These are phyloP conservation scores for Vicia villosa DNA, from an alignment of 306 rosid genomes.

Conservation along the genomic window DNA sequence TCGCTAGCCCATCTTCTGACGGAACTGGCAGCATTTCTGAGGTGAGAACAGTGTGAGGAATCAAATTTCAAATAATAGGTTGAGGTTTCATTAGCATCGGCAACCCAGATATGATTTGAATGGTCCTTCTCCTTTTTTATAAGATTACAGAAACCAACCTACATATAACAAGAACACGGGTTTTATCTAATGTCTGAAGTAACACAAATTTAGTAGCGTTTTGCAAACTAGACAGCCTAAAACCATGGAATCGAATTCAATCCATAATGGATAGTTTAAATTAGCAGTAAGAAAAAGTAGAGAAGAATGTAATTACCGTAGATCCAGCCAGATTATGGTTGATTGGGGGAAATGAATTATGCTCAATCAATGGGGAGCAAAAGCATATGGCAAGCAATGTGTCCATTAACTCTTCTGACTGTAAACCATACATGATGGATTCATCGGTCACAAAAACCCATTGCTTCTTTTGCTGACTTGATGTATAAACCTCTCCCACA, in stretches of 20 bases:
- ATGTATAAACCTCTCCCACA: constrained; percentile 66
- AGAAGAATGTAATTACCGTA: constrained; percentile 48
- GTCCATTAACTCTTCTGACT: constrained; percentile 44
- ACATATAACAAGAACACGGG: constrained; percentile 30
- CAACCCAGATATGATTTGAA: constrained; percentile 68
- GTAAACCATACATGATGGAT: constrained; percentile 53
- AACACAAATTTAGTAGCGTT: not conserved
- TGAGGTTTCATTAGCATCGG: constrained; percentile 77
- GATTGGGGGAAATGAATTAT: constrained; percentile 58
- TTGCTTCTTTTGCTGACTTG: constrained; percentile 68
- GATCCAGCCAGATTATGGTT: constrained; percentile 76
- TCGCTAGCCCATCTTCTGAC: constrained; percentile 65
- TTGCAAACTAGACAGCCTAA: constrained; percentile 4
- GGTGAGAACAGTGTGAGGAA: constrained; percentile 60
- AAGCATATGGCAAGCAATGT: constrained; percentile 85
- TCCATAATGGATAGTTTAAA: not conserved
- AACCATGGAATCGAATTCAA: constrained; percentile 25
- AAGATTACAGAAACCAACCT: constrained; percentile 89
- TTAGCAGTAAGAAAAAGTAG: constrained; percentile 1
- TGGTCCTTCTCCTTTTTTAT: constrained; percentile 71
- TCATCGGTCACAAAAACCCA: constrained; percentile 90
- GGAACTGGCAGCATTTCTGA: constrained; percentile 61
- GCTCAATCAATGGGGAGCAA: constrained; percentile 55
- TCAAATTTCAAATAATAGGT: constrained; percentile 67
- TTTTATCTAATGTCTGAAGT: not conserved